Conservation (phyloP, 2,329 filamentous ascomycete genomes). For the Ceratocystis diversiconidia region DNA sequence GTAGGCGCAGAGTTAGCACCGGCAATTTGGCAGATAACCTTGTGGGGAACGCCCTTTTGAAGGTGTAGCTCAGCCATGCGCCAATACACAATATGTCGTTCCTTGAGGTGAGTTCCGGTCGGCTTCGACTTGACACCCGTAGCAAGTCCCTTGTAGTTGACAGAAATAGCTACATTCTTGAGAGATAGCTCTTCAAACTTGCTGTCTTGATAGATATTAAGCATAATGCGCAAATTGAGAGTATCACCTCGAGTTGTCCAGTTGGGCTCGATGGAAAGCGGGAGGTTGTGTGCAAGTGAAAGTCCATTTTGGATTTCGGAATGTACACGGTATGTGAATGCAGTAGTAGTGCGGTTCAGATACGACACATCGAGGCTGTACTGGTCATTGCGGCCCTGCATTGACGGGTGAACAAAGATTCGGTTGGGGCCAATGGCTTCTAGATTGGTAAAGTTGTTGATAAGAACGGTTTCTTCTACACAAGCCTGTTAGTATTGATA, state of each 20-base stretch:
- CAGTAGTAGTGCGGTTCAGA: slow-evolving; percentile 60
- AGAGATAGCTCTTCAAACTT: slow-evolving; percentile 22
- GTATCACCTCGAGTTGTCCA: slow-evolving; percentile 81
- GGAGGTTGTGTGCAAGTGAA: slow-evolving; percentile 43
- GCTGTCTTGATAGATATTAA: slow-evolving; percentile 7
- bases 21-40: slow-evolving; percentile 68
- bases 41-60: slow-evolving; percentile 42
- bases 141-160: slow-evolving; percentile 55
- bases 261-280: slow-evolving; percentile 55
- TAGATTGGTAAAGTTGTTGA: slow-evolving; percentile 77
- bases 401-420: slow-evolving; percentile 64
- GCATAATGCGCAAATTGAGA: slow-evolving; percentile 61
- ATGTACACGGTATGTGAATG: slow-evolving; percentile 86
- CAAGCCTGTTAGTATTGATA: slow-evolving; percentile 19
- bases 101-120: slow-evolving; percentile 61
- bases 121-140: slow-evolving; percentile 63
- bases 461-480: slow-evolving; percentile 55
- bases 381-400: slow-evolving; percentile 54
- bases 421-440: slow-evolving; percentile 91
- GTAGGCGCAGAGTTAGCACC: slow-evolving; percentile 57
- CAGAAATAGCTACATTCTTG: slow-evolving; percentile 62
- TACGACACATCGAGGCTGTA: slow-evolving; percentile 63
- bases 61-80: slow-evolving; percentile 52
- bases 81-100: slow-evolving; percentile 69
- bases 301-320: slow-evolving; percentile 42